Evolutionary conservation across 352 stramenopile genomes (phyloP), one percentile per base, ranked within the genome.

Genomic region (Globisporangium viniferum): DNA sequence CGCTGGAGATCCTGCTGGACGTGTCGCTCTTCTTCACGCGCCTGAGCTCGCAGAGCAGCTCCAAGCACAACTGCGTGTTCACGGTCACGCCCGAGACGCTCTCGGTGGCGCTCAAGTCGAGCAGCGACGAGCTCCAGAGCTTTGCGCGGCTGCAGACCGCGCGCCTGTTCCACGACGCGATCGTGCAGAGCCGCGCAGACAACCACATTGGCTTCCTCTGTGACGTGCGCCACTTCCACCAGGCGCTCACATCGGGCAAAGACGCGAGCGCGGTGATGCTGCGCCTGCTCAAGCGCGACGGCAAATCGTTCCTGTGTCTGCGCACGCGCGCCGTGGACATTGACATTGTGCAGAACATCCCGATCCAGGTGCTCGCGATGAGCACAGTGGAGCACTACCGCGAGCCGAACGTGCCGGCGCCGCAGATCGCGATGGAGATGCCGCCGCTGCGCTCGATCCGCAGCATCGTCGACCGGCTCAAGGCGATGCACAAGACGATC

Each of bases 271-370:
- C 82, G 18, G 83, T 95, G 58, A 90, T 95, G 80, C 76, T 95
- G 68, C 87, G 87, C 12, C 74, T 95, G 62, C 81, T 95, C 60
- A 93, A 93, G 69, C 85, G 87, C 56, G 83, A 91, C 69, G 84
- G 80, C 59, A 70, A 68, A 65, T 92, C 87, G 58, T 92, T 91
- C 61, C 71, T 95, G 44, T 93, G 85, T 59, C 66, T 95, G 7
- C 77, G 86, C 44, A 92, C 84, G 0, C 70, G 85, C 20, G 86
- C 87, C 0, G 84, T 95, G 35, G 87, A 95, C 68, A 90, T 95
- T 53, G 85, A 95, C 67, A 93, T 95, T 49, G 79, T 93, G 46
- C 87, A 95, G 74, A 95, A 84, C 64, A 86, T 95, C 49, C 87
- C 87, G 24, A 92, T 95, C 66, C 74, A 90, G 39, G 83, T 95